These are phyloP conservation scores for Plasmopara halstedii DNA, from an alignment of 352 stramenopile genomes.

Conservation along the genomic window DNA sequence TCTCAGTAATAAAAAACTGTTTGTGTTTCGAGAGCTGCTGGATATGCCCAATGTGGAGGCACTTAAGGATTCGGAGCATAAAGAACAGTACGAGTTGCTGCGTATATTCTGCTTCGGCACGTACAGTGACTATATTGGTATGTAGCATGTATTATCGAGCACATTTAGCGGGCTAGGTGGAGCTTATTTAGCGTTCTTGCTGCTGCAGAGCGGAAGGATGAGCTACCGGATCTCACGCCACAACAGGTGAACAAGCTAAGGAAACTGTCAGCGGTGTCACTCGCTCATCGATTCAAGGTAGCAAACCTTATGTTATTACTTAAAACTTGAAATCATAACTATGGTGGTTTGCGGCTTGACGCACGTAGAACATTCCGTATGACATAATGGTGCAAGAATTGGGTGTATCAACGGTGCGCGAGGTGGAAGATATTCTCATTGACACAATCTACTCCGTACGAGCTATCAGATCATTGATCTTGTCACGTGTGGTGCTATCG, in stretches of 20 bases:
- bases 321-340: background rate
- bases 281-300: constrained; percentile 80
- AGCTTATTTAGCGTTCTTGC: too few species aligned
- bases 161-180: too few species aligned
- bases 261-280: constrained; percentile 84
- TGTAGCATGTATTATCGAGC: too few species aligned
- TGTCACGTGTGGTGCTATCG: background rate
- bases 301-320: background rate
- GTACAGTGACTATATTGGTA: constrained; percentile 81
- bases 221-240: constrained; percentile 57
- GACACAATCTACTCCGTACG: constrained; percentile 89
- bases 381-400: constrained; percentile 68
- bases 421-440: constrained; percentile 91
- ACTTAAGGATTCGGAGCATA: constrained; percentile 63
- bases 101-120: constrained; percentile 88
- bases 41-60: constrained; percentile 87
- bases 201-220: constrained; percentile 43
- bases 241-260: constrained; percentile 79
- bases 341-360: background rate
- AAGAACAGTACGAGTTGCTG: constrained; percentile 74
- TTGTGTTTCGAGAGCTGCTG: constrained; percentile 90
- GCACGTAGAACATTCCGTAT: constrained; percentile 71
- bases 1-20: constrained; percentile 88
- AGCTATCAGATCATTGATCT: background rate
- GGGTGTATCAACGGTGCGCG: constrained; percentile 68